A percentile compares a stretch with the other conserved stretches of the same genome.
Evolutionary conservation across 108 stramenopile genomes (phyloP).

Genomic region (Parietichytrium sp.): DNA sequence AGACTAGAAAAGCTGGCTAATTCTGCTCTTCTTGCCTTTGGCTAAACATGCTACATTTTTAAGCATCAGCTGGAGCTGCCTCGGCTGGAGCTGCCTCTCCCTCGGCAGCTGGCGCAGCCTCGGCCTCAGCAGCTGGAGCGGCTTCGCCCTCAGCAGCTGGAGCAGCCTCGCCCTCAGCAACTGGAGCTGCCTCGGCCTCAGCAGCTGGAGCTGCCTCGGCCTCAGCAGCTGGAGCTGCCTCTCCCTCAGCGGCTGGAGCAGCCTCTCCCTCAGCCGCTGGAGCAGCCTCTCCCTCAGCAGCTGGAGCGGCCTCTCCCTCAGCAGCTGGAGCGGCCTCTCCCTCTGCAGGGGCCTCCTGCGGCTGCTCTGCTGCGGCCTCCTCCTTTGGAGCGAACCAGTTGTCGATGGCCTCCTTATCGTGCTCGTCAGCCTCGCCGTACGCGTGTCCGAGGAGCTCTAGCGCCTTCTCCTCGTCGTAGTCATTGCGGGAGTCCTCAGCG

Average conservation of each 20-base stretch:
- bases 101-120: neutral
- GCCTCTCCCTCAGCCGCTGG: neutral
- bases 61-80: neutral
- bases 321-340: constrained; percentile 15
- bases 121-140: neutral
- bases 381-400: neutral
- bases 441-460: constrained; percentile 22
- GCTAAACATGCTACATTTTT: too few relatives aligned
- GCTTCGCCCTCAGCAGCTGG: neutral
- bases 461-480: constrained; percentile 21
- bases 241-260: neutral
- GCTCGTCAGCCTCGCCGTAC: constrained; percentile 19
- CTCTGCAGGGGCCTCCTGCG: constrained; percentile 18
- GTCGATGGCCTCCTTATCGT: too few relatives aligned
- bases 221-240: neutral
- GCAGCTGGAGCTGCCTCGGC: neutral
- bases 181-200: too few relatives aligned
- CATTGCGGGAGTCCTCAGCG: neutral
- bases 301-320: constrained; percentile 12
- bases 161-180: neutral
- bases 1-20: neutral
- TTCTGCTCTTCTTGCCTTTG: constrained; percentile 1
- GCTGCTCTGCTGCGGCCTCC: constrained; percentile 38
- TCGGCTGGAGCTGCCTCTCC: constrained; percentile 1
- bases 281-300: neutral